A percentile compares a stretch with the other conserved stretches of the same genome.
Conservation (phyloP, 2,329 filamentous ascomycete genomes). For the Fusarium zealandicum region DNA sequence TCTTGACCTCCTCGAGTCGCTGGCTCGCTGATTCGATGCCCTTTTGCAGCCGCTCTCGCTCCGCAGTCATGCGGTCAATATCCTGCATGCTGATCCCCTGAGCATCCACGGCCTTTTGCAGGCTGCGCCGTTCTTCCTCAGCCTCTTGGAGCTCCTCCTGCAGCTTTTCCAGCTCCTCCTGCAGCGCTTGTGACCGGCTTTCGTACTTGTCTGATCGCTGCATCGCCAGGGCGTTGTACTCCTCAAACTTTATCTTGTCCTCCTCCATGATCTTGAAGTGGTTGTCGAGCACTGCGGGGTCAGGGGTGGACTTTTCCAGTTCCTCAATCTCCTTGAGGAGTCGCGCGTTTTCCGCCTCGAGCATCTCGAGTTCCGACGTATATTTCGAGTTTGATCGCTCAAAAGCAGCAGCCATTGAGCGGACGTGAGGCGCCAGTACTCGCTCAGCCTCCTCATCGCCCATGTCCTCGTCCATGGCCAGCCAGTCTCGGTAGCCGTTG, state of each 20-base stretch:
- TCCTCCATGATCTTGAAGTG: constrained; percentile 94
- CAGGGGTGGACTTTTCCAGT: constrained; percentile 83
- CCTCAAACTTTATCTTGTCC: constrained; percentile 93
- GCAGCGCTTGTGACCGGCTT: constrained; percentile 78
- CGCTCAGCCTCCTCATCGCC: constrained; percentile 83
- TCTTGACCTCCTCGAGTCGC: constrained; percentile 85
- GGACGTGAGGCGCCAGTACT: constrained; percentile 81
- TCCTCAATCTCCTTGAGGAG: constrained; percentile 88
- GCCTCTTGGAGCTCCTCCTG: constrained; percentile 77
- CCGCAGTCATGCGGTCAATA: constrained; percentile 98
- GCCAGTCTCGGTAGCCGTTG: constrained; percentile 90
- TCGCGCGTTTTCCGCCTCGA: constrained; percentile 85
- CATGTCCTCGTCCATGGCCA: constrained; percentile 89
- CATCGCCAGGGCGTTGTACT: constrained; percentile 86
- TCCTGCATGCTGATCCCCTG: constrained; percentile 97
- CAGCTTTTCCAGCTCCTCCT: constrained; percentile 84
- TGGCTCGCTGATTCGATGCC: constrained; percentile 79
- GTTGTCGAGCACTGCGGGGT: constrained; percentile 83
- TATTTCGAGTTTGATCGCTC: constrained; percentile 86
- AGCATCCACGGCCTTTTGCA: constrained; percentile 88
- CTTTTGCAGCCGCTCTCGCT: constrained; percentile 91
- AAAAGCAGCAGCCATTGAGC: constrained; percentile 87
- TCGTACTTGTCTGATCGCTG: constrained; percentile 91
- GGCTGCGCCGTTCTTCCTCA: constrained; percentile 78
- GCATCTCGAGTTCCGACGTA: constrained; percentile 79